Evolutionary conservation across 345 rosid species (phyloP).

Genomic region (Cochlearia excelsa): DNA sequence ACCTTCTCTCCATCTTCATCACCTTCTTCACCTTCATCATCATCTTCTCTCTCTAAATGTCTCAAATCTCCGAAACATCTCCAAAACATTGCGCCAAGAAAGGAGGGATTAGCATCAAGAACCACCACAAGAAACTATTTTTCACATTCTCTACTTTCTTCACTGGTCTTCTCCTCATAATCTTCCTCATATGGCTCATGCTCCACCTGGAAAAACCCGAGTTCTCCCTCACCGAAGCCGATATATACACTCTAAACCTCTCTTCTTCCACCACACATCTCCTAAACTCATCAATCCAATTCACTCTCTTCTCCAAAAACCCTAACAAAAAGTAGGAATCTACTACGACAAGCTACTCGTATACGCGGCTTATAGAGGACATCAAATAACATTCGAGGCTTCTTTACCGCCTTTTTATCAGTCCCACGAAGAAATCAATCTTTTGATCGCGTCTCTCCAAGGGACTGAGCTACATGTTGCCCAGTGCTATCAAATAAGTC

Average conservation of each 20-base stretch:
- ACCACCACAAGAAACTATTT: constrained; percentile 53
- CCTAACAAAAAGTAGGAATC: constrained; percentile 72
- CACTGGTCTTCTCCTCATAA: no score
- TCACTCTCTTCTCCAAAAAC: constrained; percentile 59
- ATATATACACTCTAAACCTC: no score
- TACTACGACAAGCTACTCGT: constrained; percentile 71
- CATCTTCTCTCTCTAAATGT: constrained; percentile 51
- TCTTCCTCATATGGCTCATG: no score
- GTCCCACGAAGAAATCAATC: constrained; percentile 56
- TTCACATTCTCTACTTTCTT: constrained; percentile 44
- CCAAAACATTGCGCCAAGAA: constrained; percentile 64
- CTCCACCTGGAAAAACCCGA: no score
- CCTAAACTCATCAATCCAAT: constrained; percentile 76
- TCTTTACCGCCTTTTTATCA: constrained; percentile 75
- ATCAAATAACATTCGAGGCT: constrained; percentile 63
- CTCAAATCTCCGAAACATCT: constrained; percentile 49
- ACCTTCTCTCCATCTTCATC: constrained; percentile 18
- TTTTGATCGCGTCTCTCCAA: constrained; percentile 22
- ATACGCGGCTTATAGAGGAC: constrained; percentile 69
- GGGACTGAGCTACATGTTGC: constrained; percentile 58
- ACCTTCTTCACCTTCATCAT: background rate
- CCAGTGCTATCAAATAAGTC: constrained; percentile 56
- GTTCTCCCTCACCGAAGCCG: no score
- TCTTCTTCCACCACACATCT: constrained; percentile 40
- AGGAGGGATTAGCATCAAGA: no score